Conservation (phyloP, 2,329 filamentous ascomycete genomes). For the Ceratocystis alfenasii region DNA sequence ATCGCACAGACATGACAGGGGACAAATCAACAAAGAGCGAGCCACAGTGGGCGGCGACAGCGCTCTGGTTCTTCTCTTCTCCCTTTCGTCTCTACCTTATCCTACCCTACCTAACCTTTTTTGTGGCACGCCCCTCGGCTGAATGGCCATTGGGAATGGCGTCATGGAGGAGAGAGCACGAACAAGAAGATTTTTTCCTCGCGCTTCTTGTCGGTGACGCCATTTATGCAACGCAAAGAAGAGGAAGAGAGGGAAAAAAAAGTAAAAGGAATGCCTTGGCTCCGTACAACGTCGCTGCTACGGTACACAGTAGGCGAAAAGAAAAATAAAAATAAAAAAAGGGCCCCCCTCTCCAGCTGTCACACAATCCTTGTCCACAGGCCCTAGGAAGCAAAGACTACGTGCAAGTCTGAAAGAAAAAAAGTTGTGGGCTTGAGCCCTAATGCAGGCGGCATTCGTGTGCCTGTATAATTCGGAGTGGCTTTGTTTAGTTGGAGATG, state of each 20-base stretch:
- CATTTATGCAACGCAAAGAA: background rate
- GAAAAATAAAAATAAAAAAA: too few species aligned
- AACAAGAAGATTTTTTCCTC: background rate
- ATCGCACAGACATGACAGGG: constrained; percentile 1
- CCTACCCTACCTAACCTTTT: background rate
- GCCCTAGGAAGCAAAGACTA: too few species aligned
- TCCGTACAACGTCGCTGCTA: too few species aligned
- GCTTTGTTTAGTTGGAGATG: too few species aligned
- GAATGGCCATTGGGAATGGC: background rate
- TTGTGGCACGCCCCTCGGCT: background rate
- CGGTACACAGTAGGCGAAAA: too few species aligned
- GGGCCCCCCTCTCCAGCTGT: too few species aligned
- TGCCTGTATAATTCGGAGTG: too few species aligned
- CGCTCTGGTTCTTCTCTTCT: background rate
- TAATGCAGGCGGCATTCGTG: background rate
- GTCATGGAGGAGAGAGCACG: background rate
- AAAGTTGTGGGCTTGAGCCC: background rate
- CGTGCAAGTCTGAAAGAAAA: background rate
- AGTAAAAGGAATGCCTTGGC: background rate
- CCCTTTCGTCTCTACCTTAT: constrained; percentile 4
- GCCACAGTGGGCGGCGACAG: constrained; percentile 2
- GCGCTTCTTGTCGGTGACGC: background rate
- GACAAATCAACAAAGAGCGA: background rate
- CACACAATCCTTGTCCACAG: too few species aligned
- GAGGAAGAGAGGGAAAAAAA: background rate